Evolutionary conservation across 2,329 filamentous ascomycete genomes (phyloP).

Genomic region (Cladophialophora psammophila): DNA sequence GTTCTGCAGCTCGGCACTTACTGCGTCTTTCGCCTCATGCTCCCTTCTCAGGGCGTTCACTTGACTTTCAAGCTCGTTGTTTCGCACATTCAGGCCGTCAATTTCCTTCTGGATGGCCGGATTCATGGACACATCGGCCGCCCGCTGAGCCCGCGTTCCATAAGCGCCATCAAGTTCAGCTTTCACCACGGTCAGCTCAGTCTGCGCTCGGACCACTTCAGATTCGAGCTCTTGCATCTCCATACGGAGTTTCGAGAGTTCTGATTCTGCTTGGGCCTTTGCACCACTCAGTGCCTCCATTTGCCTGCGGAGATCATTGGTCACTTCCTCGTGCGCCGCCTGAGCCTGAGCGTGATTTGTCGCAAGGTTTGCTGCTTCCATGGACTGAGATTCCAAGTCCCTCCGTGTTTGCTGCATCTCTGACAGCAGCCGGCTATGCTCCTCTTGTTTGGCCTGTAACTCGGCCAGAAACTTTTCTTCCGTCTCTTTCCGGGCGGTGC

Average conservation of each 20-base stretch:
- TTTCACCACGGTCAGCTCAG: constrained; percentile 85
- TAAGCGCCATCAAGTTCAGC: constrained; percentile 96
- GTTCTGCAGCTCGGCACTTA: constrained; percentile 50
- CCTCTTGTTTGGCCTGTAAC: constrained; percentile 41
- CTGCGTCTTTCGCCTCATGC: constrained; percentile 41
- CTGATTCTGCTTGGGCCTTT: constrained; percentile 47
- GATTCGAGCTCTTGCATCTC: constrained; percentile 64
- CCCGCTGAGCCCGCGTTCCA: constrained; percentile 73
- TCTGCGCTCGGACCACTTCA: constrained; percentile 71
- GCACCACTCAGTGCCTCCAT: constrained; percentile 41
- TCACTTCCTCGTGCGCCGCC: constrained; percentile 33
- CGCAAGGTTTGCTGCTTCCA: constrained; percentile 21
- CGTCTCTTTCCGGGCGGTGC: constrained; percentile 30
- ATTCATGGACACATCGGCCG: constrained; percentile 68
- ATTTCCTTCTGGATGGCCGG: constrained; percentile 67
- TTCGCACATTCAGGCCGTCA: constrained; percentile 60
- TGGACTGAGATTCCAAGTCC: constrained; percentile 36
- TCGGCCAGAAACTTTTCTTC: constrained; percentile 35
- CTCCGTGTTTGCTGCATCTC: constrained; percentile 34
- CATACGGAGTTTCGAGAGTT: constrained; percentile 53
- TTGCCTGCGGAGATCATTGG: constrained; percentile 36
- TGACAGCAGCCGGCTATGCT: constrained; percentile 42
- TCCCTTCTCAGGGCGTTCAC: constrained; percentile 53
- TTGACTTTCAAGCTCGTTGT: constrained; percentile 56
- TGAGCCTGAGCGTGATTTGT: constrained; percentile 8